Conservation (phyloP, 164 flowering plant species). For the Vitis labrusca region DNA sequence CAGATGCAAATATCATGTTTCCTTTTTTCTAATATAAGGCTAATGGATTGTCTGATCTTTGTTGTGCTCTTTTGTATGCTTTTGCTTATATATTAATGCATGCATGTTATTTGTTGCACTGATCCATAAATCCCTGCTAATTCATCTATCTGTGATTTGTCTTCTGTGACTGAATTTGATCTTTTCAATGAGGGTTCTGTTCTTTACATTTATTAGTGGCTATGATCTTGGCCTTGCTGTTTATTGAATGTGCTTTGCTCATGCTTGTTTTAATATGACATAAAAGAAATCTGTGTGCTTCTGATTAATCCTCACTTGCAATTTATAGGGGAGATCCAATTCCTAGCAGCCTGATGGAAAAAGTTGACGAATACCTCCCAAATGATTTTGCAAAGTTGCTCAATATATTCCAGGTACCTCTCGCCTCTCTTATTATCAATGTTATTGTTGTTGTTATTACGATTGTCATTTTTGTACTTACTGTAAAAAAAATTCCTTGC, state of each 20-base stretch:
- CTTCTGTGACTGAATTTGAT: neutral
- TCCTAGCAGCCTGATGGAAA: constrained; percentile 62
- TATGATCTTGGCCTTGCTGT: neutral
- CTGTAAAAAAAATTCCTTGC: too few relatives aligned
- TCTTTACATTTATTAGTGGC: neutral
- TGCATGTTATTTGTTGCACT: too few relatives aligned
- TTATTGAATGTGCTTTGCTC: neutral
- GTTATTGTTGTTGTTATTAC: neutral
- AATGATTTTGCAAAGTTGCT: constrained; percentile 57
- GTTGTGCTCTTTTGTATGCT: too few relatives aligned
- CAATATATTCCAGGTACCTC: constrained; percentile 43
- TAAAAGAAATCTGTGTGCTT: too few relatives aligned
- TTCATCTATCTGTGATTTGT: too few relatives aligned
- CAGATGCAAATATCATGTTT: too few relatives aligned
- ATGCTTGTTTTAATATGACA: neutral
- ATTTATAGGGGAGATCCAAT: constrained; percentile 86
- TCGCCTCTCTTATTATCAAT: neutral
- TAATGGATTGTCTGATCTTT: too few relatives aligned
- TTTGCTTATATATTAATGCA: too few relatives aligned
- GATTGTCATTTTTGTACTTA: too few relatives aligned
- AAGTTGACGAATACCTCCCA: constrained; percentile 76
- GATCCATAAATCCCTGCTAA: too few relatives aligned
- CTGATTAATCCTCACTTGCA: constrained; percentile 2
- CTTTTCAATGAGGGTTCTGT: neutral
- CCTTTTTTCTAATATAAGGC: too few relatives aligned